Percentiles rank a stretch among this genome's conserved stretches.
Conservation (phyloP, 2,329 filamentous ascomycete species). For the Paraphoma chrysanthemicola region DNA sequence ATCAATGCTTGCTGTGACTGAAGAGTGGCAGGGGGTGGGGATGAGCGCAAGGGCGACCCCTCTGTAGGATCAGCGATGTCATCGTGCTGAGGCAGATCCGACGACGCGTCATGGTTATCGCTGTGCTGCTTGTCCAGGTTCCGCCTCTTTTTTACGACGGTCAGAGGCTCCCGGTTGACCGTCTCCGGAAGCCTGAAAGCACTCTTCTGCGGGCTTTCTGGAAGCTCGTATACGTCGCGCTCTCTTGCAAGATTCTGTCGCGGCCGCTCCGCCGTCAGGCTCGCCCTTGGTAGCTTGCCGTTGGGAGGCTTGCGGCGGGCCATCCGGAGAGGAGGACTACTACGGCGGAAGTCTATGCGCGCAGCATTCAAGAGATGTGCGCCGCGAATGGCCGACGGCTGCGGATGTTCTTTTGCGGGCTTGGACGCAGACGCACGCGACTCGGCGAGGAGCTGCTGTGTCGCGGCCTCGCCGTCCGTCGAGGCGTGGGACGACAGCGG, state of each 20-base stretch:
- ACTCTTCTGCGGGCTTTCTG: slow-evolving; percentile 28
- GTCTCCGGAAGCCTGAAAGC: slow-evolving; percentile 8
- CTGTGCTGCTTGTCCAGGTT: neutral
- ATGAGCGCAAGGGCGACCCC: neutral
- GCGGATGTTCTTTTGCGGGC: neutral
- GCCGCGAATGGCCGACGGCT: slow-evolving; percentile 21
- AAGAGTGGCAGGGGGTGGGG: neutral
- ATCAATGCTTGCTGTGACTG: neutral
- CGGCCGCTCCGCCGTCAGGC: slow-evolving; percentile 8
- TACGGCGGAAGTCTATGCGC: slow-evolving; percentile 17
- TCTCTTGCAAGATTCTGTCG: slow-evolving; percentile 12
- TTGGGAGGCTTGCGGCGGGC: neutral
- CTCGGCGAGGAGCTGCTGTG: slow-evolving; percentile 33
- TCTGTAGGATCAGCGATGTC: neutral
- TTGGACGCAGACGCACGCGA: slow-evolving; percentile 11
- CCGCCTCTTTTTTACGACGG: slow-evolving; percentile 13
- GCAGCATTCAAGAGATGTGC: slow-evolving; percentile 41
- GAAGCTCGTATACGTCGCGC: slow-evolving; percentile 25
- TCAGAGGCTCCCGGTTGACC: slow-evolving; percentile 15
- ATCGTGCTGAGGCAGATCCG: neutral
- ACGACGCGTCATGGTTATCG: neutral
- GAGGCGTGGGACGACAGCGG: neutral
- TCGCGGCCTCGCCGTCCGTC: slow-evolving; percentile 23
- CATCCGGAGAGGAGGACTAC: slow-evolving; percentile 10
- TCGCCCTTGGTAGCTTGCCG: slow-evolving; percentile 28